Evolutionary conservation across 176 grass and related monocot species (phyloP).

Genomic region (Tillandsia fasciculata): DNA sequence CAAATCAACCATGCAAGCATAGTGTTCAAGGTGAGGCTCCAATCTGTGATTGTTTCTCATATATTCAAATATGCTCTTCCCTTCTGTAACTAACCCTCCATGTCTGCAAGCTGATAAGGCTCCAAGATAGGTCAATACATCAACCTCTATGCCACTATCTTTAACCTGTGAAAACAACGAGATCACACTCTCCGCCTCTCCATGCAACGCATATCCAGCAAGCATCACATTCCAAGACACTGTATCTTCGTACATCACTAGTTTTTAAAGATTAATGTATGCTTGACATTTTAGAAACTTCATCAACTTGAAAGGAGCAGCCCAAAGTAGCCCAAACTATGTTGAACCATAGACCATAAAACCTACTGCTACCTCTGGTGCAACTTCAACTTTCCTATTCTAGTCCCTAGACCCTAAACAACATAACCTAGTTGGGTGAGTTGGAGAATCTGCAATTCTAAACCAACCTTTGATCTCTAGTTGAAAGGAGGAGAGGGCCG

Average conservation of each 20-base stretch:
- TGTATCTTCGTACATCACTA: slow-evolving; percentile 29
- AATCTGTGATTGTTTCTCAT: slow-evolving; percentile 39
- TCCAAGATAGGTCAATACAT: slow-evolving; percentile 61
- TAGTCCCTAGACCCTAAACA: too few relatives aligned
- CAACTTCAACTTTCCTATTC: too few relatives aligned
- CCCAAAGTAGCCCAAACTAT: too few relatives aligned
- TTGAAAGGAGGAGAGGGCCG: too few relatives aligned
- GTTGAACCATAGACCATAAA: too few relatives aligned
- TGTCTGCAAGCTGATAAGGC: slow-evolving; percentile 75
- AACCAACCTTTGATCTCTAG: too few relatives aligned
- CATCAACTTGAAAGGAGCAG: too few relatives aligned
- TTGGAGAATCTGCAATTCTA: too few relatives aligned
- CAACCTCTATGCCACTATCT: slow-evolving; percentile 32
- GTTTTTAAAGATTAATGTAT: too few relatives aligned
- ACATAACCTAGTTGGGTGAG: too few relatives aligned
- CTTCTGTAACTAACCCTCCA: slow-evolving; percentile 63
- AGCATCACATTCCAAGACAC: slow-evolving; percentile 42
- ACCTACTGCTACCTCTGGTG: too few relatives aligned
- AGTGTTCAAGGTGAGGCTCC: slow-evolving; percentile 51
- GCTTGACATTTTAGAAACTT: too few relatives aligned
- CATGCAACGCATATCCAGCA: slow-evolving; percentile 51
- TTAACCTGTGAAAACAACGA: slow-evolving; percentile 55
- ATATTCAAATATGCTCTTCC: slow-evolving; percentile 34
- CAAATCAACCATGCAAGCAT: slow-evolving; percentile 87
- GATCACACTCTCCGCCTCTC: slow-evolving; percentile 53